A percentile compares a stretch with the other conserved stretches of the same genome.
Evolutionary conservation across 345 rosid genomes (phyloP).

Genomic region (Leavenworthia alabamica): DNA sequence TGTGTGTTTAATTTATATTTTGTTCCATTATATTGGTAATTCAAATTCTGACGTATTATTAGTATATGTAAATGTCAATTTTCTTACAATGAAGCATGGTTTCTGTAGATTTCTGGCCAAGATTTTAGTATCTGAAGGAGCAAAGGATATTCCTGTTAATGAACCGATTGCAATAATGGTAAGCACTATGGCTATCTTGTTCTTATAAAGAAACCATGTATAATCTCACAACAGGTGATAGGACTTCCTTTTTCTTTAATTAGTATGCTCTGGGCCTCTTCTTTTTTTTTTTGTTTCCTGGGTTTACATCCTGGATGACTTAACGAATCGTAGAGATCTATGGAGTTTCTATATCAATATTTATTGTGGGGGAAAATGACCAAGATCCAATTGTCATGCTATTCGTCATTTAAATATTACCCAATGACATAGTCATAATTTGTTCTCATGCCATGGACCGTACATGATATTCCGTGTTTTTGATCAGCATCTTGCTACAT

Average conservation of each 20-base stretch:
- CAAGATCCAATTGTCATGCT: background rate
- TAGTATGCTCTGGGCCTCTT: conserved; percentile 9
- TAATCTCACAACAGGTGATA: conserved; percentile 1
- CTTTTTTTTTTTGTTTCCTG: conserved; percentile 21
- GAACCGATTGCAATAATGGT: conserved; percentile 86
- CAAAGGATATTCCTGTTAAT: conserved; percentile 87
- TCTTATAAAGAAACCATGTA: conserved; percentile 5
- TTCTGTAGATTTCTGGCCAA: conserved; percentile 78
- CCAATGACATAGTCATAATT: background rate
- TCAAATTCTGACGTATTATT: background rate
- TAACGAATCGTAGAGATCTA: background rate
- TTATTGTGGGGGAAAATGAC: background rate
- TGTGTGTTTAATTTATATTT: conserved; percentile 5
- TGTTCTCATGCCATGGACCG: conserved; percentile 15
- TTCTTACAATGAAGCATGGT: conserved; percentile 20
- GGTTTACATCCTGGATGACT: conserved; percentile 1
- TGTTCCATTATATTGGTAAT: background rate
- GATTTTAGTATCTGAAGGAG: conserved; percentile 75
- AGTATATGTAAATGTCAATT: conserved; percentile 8
- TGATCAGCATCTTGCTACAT: conserved; percentile 8
- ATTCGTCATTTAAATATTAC: conserved; percentile 2
- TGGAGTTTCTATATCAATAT: background rate
- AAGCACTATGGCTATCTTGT: conserved; percentile 22
- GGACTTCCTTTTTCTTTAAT: background rate
- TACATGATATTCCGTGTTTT: conserved; percentile 1